phyloP scores from a whole-genome alignment of 306 rosid genomes.

The Spatholobus suberectus region DNA sequence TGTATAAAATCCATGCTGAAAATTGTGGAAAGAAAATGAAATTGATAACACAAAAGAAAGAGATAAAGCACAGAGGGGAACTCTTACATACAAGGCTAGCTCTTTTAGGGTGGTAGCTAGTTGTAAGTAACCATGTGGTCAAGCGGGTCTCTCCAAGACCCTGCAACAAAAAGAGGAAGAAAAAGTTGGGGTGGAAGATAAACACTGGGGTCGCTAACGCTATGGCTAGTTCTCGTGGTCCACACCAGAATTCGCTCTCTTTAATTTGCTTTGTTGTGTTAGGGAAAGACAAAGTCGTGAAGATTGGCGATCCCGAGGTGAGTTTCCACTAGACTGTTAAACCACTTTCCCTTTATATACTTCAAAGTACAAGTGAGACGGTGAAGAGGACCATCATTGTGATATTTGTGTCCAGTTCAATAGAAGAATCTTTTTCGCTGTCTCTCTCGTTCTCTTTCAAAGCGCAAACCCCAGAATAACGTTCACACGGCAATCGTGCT shows the following conservation, averaged over 20 bases:
- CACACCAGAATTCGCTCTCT: constrained; percentile 32
- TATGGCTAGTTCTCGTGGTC: constrained; percentile 30
- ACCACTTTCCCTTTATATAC: constrained; percentile 37
- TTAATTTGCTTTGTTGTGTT: constrained; percentile 30
- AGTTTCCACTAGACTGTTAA: constrained; percentile 31
- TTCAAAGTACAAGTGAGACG: constrained; percentile 18
- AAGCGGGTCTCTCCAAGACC: constrained; percentile 12
- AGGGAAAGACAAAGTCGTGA: constrained; percentile 39
- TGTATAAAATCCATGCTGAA: too few relatives aligned
- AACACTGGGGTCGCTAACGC: not conserved
- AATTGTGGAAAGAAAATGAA: not conserved
- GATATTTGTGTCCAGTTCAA: not conserved
- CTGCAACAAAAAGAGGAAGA: not conserved
- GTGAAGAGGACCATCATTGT: not conserved
- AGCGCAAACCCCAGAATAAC: not conserved
- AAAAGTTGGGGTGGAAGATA: constrained; percentile 2
- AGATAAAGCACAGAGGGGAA: not conserved
- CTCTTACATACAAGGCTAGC: not conserved
- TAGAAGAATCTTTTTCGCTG: constrained; percentile 1
- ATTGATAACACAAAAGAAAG: constrained; percentile 11
- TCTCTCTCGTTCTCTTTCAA: not conserved
- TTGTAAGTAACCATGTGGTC: constrained; percentile 14
- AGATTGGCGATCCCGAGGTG: constrained; percentile 59
- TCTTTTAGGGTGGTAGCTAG: not conserved
- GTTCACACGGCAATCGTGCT: constrained; percentile 13